Base-by-base conservation (phyloP, 345 rosid genomes). In the Cardiospermum halicacabum region DNA sequence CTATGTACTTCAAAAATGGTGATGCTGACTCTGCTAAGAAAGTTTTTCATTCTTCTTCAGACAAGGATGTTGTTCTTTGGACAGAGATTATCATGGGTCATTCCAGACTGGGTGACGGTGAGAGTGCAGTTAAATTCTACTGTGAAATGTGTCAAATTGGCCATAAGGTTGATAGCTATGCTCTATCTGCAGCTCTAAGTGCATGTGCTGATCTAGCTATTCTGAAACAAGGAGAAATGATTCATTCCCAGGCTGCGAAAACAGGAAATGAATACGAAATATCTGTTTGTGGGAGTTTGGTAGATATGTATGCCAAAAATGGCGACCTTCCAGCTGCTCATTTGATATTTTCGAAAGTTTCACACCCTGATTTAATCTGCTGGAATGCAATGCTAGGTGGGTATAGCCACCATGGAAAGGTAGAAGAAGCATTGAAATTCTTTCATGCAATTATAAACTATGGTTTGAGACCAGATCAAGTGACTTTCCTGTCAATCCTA, bases 351-450 rank as follows among this genome's bases (percentile, higher is more conserved):
- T 73, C 72, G 50, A 51, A 53, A 40, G 73, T 78, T 55, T 50
- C 53, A 0, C 37, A 79, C 65, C 96, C 91, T 5, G 98, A 93
- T 75, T 81, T 90, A 50, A 93, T 79, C 77, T 86, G 98, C 67
- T 93, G 90, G 92, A 93, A 90, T 77, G 81, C 94, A 1, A 78
- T 93, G 91, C 78, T 90, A 3, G 81, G 89, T 42, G 96, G 84
- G 27, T 90, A 80, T 75, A 77, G 96, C 68, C 81, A 86, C 53
- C 86, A 86, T 42, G 97, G 97, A 67, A 75, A 81, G 89, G 77
- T 78, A 30, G 90, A 84, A 51, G 78, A 78, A 62, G 94, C 92
- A 0, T 60, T 81, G 48, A 62, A 54, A 25, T 69, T 90, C 67
- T 86, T 83, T 7, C 73, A 72, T 24, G 69, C 66, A 55, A 82